Evolutionary conservation across 768 basidiomycete species (phyloP).

Genomic region (Naganishia vaughanmartiniae): DNA sequence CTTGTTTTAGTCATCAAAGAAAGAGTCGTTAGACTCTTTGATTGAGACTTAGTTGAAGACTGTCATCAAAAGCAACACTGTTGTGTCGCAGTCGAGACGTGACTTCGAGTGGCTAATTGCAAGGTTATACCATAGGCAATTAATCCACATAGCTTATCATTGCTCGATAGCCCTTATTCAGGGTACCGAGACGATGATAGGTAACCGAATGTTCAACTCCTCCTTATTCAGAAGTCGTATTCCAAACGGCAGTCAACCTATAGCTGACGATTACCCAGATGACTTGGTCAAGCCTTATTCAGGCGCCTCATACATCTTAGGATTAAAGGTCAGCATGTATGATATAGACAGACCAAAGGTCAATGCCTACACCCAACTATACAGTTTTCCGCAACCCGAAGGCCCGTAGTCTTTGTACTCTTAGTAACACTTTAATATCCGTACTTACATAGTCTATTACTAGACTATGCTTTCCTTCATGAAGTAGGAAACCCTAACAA

Average conservation of each 20-base stretch:
- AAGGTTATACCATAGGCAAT: slow-evolving; percentile 53
- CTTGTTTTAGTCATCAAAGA: slow-evolving; percentile 53
- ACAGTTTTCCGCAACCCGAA: not conserved
- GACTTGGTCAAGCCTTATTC: slow-evolving; percentile 14
- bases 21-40: slow-evolving; percentile 49
- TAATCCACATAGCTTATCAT: slow-evolving; percentile 49
- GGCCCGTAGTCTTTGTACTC: not conserved
- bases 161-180: slow-evolving; percentile 12
- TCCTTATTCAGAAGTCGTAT: not conserved
- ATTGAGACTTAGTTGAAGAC: slow-evolving; percentile 52
- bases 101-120: slow-evolving; percentile 53
- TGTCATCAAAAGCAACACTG: slow-evolving; percentile 42
- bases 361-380: not conserved
- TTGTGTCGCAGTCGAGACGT: slow-evolving; percentile 43
- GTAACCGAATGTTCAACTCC: slow-evolving; percentile 5
- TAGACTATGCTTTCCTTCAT: slow-evolving; percentile 14
- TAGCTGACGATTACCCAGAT: slow-evolving; percentile 14
- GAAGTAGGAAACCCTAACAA: not conserved
- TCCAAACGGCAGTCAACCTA: slow-evolving; percentile 10
- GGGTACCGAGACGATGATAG: slow-evolving; percentile 3
- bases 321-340: slow-evolving; percentile 16
- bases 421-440: slow-evolving; percentile 1
- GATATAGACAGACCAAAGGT: slow-evolving; percentile 1
- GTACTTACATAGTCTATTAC: slow-evolving; percentile 9
- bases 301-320: slow-evolving; percentile 12